These are phyloP conservation scores for Paraphoma chrysanthemicola DNA, from an alignment of 2,329 filamentous ascomycete genomes.

Conservation along the genomic window DNA sequence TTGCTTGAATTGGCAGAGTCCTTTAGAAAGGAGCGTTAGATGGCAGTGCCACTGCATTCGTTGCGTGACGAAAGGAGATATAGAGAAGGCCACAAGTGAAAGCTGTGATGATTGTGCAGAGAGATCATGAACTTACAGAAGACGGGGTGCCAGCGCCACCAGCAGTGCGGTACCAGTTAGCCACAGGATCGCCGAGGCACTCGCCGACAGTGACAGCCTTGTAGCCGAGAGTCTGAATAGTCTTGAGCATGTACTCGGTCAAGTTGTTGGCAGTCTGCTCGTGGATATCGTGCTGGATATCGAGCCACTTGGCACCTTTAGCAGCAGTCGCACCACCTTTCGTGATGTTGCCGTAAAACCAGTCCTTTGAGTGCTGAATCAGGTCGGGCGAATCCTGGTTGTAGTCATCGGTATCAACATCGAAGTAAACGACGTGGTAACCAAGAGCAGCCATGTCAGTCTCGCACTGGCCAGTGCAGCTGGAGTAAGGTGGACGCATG, in stretches of 20 bases:
- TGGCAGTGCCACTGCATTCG: conserved; percentile 13
- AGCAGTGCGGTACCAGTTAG: conserved; percentile 58
- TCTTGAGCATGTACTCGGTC: conserved; percentile 54
- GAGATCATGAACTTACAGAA: conserved; percentile 18
- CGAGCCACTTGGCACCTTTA: conserved; percentile 51
- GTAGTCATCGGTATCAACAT: conserved; percentile 69
- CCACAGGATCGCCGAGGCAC: conserved; percentile 53
- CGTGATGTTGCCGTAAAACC: conserved; percentile 58
- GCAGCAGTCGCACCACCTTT: conserved; percentile 29
- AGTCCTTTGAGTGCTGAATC: conserved; percentile 62
- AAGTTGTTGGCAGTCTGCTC: conserved; percentile 54
- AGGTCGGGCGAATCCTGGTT: conserved; percentile 57
- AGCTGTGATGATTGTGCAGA: neutral
- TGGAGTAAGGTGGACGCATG: conserved; percentile 58
- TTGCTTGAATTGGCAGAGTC: conserved; percentile 10
- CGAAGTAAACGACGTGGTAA: conserved; percentile 68
- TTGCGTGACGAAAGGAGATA: conserved; percentile 7
- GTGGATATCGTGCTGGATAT: conserved; percentile 62
- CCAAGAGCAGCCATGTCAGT: conserved; percentile 54
- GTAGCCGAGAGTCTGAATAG: conserved; percentile 49
- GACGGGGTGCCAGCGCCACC: conserved; percentile 43
- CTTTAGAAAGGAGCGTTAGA: conserved; percentile 17
- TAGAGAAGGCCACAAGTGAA: conserved; percentile 11
- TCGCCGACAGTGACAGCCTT: conserved; percentile 56
- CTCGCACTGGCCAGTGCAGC: conserved; percentile 53